Base-by-base conservation (phyloP, 495 filamentous ascomycete genomes). In the Letharia columbiana region DNA sequence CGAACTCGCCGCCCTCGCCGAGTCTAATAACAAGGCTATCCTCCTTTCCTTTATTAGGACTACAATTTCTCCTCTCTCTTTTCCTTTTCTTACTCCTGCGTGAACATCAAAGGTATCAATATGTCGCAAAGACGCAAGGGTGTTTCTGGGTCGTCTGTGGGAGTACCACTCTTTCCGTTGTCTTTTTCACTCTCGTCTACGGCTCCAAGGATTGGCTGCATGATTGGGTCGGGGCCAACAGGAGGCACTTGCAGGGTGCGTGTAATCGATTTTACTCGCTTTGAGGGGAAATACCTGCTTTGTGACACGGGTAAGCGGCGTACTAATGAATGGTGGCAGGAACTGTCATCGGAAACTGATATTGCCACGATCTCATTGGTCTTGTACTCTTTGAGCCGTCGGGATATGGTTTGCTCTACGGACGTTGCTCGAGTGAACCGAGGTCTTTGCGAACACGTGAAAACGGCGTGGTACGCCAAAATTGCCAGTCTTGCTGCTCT, bases 1-100 rank as follows among this genome's bases (percentile, higher is more conserved):
- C 18, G 52, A 54, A n/a, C 33, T 61, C 20, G 64, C 39, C 9
- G 62, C 28, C 40, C 49, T 62, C 17, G 57, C 42, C 40, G 64
- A 66, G 44, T 58, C 54, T 5, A 41, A 52, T 9, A 35, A 60
- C 28, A 61, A 61, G n/a, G 59, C 84, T 6, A 84, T 90, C 65
- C 86, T 91, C 81, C 81, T 91, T 15, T 89, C 89, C 67, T 89
- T 86, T 4, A 84, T 89, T 66, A 85, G 88, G 12, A 88, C 86
- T 0, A 87, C 87, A 60, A 73, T 89, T 40, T 87, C 86, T 86
- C 0, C 72, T 88, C 65, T 83, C 79, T 28, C 5, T 89, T 89
- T 71, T 87, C 89, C 31, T 4, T 45, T 17, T 58, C 60, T n/a
- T 57, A 28, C 39, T 67, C 58, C 20, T 35, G 49, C 6, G 58